phyloP scores from a whole-genome alignment of 108 stramenopile species.

The Nitzschia inconspicua region DNA sequence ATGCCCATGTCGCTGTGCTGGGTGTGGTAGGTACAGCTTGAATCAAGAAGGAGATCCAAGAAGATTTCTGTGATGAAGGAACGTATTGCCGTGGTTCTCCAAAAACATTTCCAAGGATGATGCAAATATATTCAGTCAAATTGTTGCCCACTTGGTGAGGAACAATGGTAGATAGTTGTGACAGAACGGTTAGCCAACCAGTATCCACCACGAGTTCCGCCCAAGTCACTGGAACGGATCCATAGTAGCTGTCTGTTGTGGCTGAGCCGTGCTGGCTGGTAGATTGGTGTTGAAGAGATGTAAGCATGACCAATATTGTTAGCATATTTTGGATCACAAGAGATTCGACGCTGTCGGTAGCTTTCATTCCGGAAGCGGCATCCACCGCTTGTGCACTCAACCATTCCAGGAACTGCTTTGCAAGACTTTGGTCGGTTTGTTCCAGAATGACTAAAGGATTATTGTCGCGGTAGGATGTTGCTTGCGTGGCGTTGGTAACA shows the following conservation, averaged over 20 bases:
- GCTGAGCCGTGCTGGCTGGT: too few species aligned
- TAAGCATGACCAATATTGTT: too few species aligned
- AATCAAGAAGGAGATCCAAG: too few species aligned
- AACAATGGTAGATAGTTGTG: too few species aligned
- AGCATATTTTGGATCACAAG: too few species aligned
- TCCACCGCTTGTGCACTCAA: conserved; percentile 4
- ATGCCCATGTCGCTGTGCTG: conserved; percentile 28
- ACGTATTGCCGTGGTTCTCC: too few species aligned
- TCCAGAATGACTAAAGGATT: conserved; percentile 4
- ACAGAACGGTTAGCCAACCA: too few species aligned
- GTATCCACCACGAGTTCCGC: conserved; percentile 7
- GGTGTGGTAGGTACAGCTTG: conserved; percentile 7
- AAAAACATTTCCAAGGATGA: conserved; percentile 28
- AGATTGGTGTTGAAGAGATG: too few species aligned
- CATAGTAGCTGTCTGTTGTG: conserved; percentile 6
- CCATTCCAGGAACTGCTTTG: conserved; percentile 1
- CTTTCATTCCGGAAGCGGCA: too few species aligned
- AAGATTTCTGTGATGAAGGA: too few species aligned
- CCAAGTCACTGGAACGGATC: conserved; percentile 15
- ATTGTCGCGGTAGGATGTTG: neutral
- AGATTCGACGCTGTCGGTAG: too few species aligned
- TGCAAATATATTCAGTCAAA: conserved; percentile 5
- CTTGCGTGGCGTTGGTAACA: neutral
- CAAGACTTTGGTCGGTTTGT: neutral
- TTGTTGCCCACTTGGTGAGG: too few species aligned